Evolutionary conservation across 108 stramenopile genomes (phyloP).

Genomic region (Stephanodiscus triporus): DNA sequence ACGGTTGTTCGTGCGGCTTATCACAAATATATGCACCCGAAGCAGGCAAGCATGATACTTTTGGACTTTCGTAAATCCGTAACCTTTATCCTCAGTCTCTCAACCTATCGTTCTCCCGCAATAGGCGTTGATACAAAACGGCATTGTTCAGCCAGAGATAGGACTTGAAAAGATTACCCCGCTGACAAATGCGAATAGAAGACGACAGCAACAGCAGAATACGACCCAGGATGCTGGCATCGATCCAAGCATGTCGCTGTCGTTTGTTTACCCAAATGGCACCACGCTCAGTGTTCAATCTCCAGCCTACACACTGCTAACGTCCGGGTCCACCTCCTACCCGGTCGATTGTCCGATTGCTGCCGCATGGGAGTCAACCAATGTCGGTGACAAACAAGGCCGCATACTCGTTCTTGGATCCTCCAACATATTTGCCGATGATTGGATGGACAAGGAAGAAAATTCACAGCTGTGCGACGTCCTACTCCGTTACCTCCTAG

Average conservation of each 20-base stretch:
- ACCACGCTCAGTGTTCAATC: slow-evolving; percentile 68
- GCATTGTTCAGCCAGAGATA: slow-evolving; percentile 73
- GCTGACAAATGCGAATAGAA: background rate
- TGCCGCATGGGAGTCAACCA: slow-evolving; percentile 63
- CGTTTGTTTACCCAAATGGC: slow-evolving; percentile 83
- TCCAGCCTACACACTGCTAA: slow-evolving; percentile 65
- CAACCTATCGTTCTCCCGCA: too few species aligned
- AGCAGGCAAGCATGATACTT: slow-evolving; percentile 41
- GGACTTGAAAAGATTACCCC: slow-evolving; percentile 36
- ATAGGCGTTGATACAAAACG: slow-evolving; percentile 65
- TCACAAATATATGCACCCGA: slow-evolving; percentile 83
- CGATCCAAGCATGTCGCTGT: slow-evolving; percentile 39
- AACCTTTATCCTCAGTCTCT: too few species aligned
- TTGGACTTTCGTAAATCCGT: too few species aligned
- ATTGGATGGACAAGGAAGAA: slow-evolving; percentile 85
- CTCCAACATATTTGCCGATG: slow-evolving; percentile 72
- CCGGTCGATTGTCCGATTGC: slow-evolving; percentile 81
- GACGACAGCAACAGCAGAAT: slow-evolving; percentile 9
- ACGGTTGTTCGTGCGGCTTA: slow-evolving; percentile 66
- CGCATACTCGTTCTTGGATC: slow-evolving; percentile 74
- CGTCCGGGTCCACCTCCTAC: slow-evolving; percentile 77
- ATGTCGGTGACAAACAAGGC: slow-evolving; percentile 33
- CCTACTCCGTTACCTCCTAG: slow-evolving; percentile 56
- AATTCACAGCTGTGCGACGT: slow-evolving; percentile 66
- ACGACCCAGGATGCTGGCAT: slow-evolving; percentile 24